Evolutionary conservation across 169 alveolate species (phyloP).

Genomic region (Plasmodium sp.): DNA sequence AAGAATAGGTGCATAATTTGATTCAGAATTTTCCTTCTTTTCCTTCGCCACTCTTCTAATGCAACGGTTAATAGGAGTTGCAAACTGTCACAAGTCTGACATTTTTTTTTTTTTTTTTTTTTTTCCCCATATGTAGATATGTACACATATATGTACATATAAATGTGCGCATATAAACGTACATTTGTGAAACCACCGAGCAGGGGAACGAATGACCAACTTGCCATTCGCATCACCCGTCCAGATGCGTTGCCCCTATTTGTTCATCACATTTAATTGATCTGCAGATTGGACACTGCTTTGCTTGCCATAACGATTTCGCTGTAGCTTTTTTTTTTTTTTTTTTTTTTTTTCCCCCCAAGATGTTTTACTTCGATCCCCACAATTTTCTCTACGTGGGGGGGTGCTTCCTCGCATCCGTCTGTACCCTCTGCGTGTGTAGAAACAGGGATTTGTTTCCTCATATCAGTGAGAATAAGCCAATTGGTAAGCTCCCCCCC

Average conservation of each 20-base stretch:
- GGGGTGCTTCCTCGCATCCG: conserved; percentile 53
- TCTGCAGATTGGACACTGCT: background rate
- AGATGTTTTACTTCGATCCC: conserved; percentile 41
- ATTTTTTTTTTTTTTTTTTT: background rate
- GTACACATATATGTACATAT: background rate
- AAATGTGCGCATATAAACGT: background rate
- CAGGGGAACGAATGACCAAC: background rate
- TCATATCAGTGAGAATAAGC: conserved; percentile 64
- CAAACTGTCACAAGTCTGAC: background rate
- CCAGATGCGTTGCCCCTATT: background rate
- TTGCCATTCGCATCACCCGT: background rate
- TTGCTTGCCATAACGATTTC: background rate
- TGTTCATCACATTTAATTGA: background rate
- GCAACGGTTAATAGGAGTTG: conserved; percentile 6
- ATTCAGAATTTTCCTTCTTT: conserved; percentile 1
- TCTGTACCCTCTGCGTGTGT: conserved; percentile 55
- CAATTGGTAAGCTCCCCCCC: conserved; percentile 2
- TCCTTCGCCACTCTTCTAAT: background rate
- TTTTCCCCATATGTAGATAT: background rate
- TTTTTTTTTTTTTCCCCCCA: background rate
- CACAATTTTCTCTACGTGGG: conserved; percentile 34
- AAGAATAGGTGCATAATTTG: conserved; percentile 24
- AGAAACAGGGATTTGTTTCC: conserved; percentile 59
- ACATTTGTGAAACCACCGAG: background rate
- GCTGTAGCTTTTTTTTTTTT: background rate